phyloP scores from a whole-genome alignment of 257 asterid species.

The Solanum chmielewskii region DNA sequence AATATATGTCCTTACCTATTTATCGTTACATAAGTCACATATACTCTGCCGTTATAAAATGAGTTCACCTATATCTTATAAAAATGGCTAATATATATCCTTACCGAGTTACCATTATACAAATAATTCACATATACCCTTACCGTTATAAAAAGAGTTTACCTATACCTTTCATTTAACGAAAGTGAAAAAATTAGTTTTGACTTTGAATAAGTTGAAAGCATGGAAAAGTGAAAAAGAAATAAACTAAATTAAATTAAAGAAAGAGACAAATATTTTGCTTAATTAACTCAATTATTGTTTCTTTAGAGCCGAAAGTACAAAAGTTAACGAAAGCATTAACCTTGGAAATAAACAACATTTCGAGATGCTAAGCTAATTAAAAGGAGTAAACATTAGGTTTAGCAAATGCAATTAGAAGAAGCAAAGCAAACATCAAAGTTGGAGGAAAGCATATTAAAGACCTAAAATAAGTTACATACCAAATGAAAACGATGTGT shows the following conservation, averaged over 20 bases:
- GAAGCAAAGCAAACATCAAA: conserved; percentile 9
- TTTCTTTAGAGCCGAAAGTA: conserved; percentile 32
- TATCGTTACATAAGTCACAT: too few species aligned
- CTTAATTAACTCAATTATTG: neutral
- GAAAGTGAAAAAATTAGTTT: too few species aligned
- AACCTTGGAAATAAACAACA: conserved; percentile 15
- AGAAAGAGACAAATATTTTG: neutral
- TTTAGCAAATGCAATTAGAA: conserved; percentile 18
- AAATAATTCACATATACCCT: too few species aligned
- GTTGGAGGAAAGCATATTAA: neutral
- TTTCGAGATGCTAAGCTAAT: conserved; percentile 9
- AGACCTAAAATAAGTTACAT: neutral
- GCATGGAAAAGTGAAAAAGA: neutral
- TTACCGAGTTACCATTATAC: too few species aligned
- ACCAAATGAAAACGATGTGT: neutral
- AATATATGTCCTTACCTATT: too few species aligned
- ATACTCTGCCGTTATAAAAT: too few species aligned
- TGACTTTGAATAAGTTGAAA: neutral
- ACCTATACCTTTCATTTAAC: too few species aligned
- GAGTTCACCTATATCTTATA: too few species aligned
- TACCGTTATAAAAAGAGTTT: too few species aligned
- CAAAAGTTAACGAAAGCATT: neutral
- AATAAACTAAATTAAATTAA: neutral
- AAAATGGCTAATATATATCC: too few species aligned
- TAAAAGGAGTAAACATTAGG: neutral